Evolutionary conservation across 371 early-diverging fungal genomes (phyloP), one percentile per base, ranked within the genome.

Genomic region (Quaeritorhiza haematococci): DNA sequence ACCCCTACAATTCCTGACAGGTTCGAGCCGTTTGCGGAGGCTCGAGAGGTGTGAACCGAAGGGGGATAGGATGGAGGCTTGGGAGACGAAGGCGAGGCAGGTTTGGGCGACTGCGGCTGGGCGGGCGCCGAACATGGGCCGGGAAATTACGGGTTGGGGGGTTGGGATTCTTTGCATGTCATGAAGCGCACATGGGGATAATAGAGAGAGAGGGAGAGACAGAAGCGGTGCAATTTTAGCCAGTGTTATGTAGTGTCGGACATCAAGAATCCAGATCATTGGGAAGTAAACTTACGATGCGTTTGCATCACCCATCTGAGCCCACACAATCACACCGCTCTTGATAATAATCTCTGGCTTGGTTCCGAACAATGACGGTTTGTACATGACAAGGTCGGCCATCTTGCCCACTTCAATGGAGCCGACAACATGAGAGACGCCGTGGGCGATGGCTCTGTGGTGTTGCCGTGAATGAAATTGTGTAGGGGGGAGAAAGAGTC

Each of bases 381-480:
- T 66, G 69, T 85, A 95, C 63, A 89, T 76, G 10, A 92, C 92
- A 41, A 95, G 66, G 64, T 95, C 96, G 0, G 96, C 96, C 28
- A 93, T 58, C 64, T 93, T 93, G 50, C 92, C 93, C 6, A 89
- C 87, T 67, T 94, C 93, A 49, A 95, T 81, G 3, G 93, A 92
- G 2, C 96, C 94, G 3, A 94, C 79, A n/a, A 91, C 23, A 67
- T 93, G 93, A 33, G 85, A 71, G n/a, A 92, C 63, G 46, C 96
- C 96, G 59, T 90, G 90, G 0, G 91, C 85, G 28, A 92, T 78
- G 3, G 94, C 96, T 27, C 87, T 87, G 56, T 28, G 27, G n/a
- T 13, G 5, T 17, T 6, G 17, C 8, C 6, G 21, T 29, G 48
- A 26, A 28, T n/a, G n/a, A n/a, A n/a, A n/a, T n/a, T n/a, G n/a